Percentiles rank a stretch among this genome's conserved stretches.
phyloP scores from a whole-genome alignment of 1,284 basidiomycete genomes.

The Cryptococcus sp. region DNA sequence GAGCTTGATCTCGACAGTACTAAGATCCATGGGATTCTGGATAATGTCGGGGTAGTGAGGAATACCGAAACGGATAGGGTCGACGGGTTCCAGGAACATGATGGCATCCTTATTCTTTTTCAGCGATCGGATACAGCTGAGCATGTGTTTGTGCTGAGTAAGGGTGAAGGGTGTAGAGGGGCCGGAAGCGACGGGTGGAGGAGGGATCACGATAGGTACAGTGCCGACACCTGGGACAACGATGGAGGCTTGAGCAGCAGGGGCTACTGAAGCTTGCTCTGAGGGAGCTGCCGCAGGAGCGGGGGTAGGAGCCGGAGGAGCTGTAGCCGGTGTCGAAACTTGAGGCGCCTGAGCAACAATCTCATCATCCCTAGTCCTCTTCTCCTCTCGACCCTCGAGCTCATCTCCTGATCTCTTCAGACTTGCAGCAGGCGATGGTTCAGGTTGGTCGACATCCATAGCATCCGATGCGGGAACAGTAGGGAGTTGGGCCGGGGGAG shows the following conservation, averaged over 20 bases:
- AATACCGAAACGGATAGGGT: slow-evolving; percentile 80
- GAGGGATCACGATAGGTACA: slow-evolving; percentile 27
- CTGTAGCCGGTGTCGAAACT: not conserved
- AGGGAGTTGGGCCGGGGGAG: not conserved
- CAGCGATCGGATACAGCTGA: slow-evolving; percentile 72
- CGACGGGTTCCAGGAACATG: slow-evolving; percentile 84
- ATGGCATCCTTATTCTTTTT: slow-evolving; percentile 81
- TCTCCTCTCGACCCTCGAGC: slow-evolving; percentile 27
- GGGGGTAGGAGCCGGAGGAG: not conserved
- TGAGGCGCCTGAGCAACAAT: not conserved
- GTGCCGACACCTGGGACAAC: slow-evolving; percentile 5
- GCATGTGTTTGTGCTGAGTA: slow-evolving; percentile 75
- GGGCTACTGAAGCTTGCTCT: not conserved
- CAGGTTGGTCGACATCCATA: not conserved
- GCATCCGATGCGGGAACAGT: not conserved
- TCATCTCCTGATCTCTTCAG: slow-evolving; percentile 38
- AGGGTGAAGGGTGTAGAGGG: slow-evolving; percentile 41
- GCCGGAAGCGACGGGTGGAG: slow-evolving; percentile 33
- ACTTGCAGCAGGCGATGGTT: slow-evolving; percentile 11
- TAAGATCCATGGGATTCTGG: slow-evolving; percentile 89
- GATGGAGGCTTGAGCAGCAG: not conserved
- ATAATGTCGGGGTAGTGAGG: slow-evolving; percentile 88
- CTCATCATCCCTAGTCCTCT: slow-evolving; percentile 31
- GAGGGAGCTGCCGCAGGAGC: slow-evolving; percentile 3
- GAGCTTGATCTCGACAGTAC: slow-evolving; percentile 89